A percentile compares a stretch with the other conserved stretches of the same genome.
phyloP scores from a whole-genome alignment of 768 basidiomycete genomes.

The Dentipellis sp. region DNA sequence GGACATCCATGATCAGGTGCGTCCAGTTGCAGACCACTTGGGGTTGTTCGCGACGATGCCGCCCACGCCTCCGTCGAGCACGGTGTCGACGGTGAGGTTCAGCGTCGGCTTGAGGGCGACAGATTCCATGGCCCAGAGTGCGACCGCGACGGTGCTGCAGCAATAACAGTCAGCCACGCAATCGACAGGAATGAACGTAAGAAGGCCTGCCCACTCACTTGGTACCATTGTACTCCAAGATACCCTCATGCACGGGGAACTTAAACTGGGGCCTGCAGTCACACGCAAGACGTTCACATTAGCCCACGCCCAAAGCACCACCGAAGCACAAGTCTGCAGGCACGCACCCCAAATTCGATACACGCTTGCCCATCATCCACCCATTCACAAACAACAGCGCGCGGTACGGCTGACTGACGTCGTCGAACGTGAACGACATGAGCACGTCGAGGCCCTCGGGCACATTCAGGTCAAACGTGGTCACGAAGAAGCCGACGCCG shows the following conservation, averaged over 20 bases:
- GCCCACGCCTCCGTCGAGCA: conserved; percentile 21
- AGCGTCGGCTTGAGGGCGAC: conserved; percentile 17
- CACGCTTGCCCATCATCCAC: conserved; percentile 79
- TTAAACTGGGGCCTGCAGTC: conserved; percentile 56
- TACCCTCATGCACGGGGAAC: conserved; percentile 81
- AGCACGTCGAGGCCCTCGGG: conserved; percentile 54
- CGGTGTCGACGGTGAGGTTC: conserved; percentile 17
- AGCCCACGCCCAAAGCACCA: background rate
- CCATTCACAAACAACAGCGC: conserved; percentile 75
- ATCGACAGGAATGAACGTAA: background rate
- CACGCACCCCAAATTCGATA: conserved; percentile 22
- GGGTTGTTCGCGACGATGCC: conserved; percentile 17
- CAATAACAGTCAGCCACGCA: background rate
- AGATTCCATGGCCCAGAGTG: conserved; percentile 25
- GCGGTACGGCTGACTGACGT: conserved; percentile 57
- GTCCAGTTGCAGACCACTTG: background rate
- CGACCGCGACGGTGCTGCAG: conserved; percentile 15
- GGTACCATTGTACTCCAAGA: conserved; percentile 59
- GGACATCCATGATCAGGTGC: background rate
- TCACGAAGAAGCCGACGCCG: conserved; percentile 78
- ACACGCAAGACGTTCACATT: background rate
- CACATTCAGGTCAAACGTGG: conserved; percentile 57
- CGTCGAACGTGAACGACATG: conserved; percentile 65
- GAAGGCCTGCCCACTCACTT: conserved; percentile 39
- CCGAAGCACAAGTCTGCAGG: background rate